Percentiles rank a stretch among this genome's conserved stretches.
Evolutionary conservation across 1,284 basidiomycete species (phyloP).

Genomic region (Pholiota adiposa): DNA sequence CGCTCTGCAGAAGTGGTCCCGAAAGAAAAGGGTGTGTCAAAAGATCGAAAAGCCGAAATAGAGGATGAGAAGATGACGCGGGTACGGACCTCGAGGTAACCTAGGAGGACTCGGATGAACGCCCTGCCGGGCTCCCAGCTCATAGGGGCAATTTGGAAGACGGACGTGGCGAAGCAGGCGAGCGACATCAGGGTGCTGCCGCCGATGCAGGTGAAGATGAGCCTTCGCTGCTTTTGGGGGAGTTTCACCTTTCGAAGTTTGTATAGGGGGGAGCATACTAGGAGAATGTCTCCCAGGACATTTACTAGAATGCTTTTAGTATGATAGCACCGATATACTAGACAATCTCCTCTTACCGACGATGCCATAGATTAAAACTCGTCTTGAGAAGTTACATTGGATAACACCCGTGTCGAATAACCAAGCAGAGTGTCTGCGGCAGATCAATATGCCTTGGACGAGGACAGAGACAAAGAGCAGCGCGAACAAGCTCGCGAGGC

Average conservation of each 20-base stretch:
- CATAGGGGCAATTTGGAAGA: conserved; percentile 10
- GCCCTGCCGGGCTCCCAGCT: conserved; percentile 12
- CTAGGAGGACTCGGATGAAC: conserved; percentile 7
- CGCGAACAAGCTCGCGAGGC: conserved; percentile 10
- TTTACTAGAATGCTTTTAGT: neutral
- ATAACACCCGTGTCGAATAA: neutral
- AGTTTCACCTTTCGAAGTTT: conserved; percentile 9
- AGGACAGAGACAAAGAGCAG: conserved; percentile 2
- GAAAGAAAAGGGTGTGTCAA: neutral
- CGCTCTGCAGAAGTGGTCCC: neutral
- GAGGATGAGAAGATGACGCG: neutral
- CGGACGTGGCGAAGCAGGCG: conserved; percentile 6
- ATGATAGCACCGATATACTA: neutral
- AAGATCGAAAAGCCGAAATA: neutral
- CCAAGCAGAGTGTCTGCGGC: conserved; percentile 8
- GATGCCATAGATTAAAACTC: conserved; percentile 1
- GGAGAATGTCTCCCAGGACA: conserved; percentile 8
- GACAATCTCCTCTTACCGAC: neutral
- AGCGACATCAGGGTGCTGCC: conserved; percentile 12
- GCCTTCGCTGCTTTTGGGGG: conserved; percentile 1
- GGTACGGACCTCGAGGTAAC: conserved; percentile 8
- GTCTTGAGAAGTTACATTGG: conserved; percentile 7
- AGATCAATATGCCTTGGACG: conserved; percentile 5
- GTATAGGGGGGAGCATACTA: conserved; percentile 13
- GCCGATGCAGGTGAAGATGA: conserved; percentile 11